Percentiles rank a stretch among this genome's conserved stretches.
Conservation (phyloP, 108 stramenopile genomes). For the Seminavis robusta region DNA sequence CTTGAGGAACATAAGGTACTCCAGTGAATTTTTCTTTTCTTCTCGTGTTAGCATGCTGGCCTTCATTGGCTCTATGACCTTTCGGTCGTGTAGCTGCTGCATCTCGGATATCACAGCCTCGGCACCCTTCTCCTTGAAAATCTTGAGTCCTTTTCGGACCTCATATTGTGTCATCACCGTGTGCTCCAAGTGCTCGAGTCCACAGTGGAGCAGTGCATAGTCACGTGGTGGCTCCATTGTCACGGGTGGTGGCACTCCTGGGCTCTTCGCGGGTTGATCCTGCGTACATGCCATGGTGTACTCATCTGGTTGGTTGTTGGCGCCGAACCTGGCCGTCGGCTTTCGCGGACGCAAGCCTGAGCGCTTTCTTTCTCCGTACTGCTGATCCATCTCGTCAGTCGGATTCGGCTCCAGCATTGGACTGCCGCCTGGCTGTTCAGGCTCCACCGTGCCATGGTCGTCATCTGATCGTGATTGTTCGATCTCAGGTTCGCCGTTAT, state of each 20-base stretch:
- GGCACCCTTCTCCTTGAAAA: constrained; percentile 27
- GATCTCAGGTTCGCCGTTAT: background rate
- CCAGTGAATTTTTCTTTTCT: constrained; percentile 21
- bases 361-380: background rate
- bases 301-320: background rate
- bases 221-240: background rate
- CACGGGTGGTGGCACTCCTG: background rate
- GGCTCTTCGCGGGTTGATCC: background rate
- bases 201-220: constrained; percentile 1
- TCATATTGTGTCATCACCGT: background rate
- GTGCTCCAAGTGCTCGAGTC: background rate
- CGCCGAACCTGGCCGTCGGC: too few relatives aligned
- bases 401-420: background rate
- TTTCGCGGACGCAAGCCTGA: background rate
- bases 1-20: constrained; percentile 43
- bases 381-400: background rate
- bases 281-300: background rate
- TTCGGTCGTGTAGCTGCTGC: constrained; percentile 26
- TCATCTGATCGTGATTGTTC: background rate
- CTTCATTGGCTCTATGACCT: constrained; percentile 26
- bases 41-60: constrained; percentile 14
- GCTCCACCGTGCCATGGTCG: background rate
- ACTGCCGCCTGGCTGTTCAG: background rate
- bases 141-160: constrained; percentile 15
- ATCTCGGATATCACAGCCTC: constrained; percentile 34